Base-by-base conservation (phyloP, 139 green algal genomes). In the Pleodorina starrii region DNA sequence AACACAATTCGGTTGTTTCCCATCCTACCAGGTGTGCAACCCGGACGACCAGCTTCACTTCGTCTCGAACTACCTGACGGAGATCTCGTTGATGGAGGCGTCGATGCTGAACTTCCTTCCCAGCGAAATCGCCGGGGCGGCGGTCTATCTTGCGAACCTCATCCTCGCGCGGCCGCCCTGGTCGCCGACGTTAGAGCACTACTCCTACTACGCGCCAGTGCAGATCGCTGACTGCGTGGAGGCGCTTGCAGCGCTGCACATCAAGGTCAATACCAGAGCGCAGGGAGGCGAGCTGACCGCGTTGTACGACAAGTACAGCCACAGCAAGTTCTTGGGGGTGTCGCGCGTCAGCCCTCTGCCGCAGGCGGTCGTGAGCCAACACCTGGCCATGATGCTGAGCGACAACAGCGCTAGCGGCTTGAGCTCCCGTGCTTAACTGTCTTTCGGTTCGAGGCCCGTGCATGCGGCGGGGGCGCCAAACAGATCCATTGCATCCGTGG, bases 31-130 rank as follows among this genome's bases (percentile, higher is more conserved):
- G 91, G 91, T 94, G 9, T 94, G 91, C 89, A 94, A 89, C 89
- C 91, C 91, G 6, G 88, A 94, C 66, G 91, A 93, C 76, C 89
- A 92, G 23, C 89, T 94, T 54, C 89, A 95, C 89, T 94, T 96
- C 79, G 88, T 99, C 48, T 95, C 92, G 32, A 94, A 94, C 44
- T 99, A 98, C 92, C 89, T 99, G 36, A 91, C 92, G 10, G 98
- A 99, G 95, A 91, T 99, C 35, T 94, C 94, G 21, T 94, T 99
- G 25, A 91, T 99, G 69, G 97, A 99, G 50, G 97, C 98, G 79
- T 63, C 35, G 32, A 93, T 97, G 85, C 79, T 99, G 40, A 57
- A 92, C 29, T 98, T 95, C 86, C 90, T 97, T 85, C 96, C 97
- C 23, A 97, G 93, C 50, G 86, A 94, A 42, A 90, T 98, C 25